phyloP scores from a whole-genome alignment of 345 rosid species.

The Pelargonium nanum region DNA sequence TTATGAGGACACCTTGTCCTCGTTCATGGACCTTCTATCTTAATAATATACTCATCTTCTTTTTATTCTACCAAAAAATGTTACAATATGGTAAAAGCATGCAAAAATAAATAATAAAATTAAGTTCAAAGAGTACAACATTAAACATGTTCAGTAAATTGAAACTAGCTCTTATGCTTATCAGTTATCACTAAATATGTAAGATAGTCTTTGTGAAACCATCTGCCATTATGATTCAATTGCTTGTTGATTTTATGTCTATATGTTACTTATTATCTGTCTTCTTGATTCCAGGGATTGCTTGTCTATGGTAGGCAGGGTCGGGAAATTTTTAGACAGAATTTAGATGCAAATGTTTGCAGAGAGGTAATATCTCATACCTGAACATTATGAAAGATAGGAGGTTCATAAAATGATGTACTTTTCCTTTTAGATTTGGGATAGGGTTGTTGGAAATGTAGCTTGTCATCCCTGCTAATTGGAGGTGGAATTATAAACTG shows the following conservation, averaged over 20 bases:
- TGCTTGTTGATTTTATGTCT: not conserved
- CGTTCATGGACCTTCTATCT: no score
- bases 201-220: not conserved
- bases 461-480: not conserved
- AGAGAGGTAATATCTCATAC: constrained; percentile 58
- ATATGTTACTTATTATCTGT: constrained; percentile 10
- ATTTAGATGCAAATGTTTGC: constrained; percentile 66
- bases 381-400: not conserved
- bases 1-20: no score
- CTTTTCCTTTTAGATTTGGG: not conserved
- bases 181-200: not conserved
- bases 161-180: not conserved
- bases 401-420: not conserved
- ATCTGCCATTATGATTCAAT: not conserved
- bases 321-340: constrained; percentile 65
- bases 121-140: not conserved
- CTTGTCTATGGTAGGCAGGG: constrained; percentile 90
- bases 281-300: constrained; percentile 61
- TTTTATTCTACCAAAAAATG: no score
- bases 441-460: no score
- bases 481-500: not conserved
- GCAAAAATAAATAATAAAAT: no score
- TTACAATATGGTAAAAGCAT: no score
- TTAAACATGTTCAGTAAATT: not conserved
- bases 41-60: no score